Conservation (phyloP, 75 land plant species). For the Ceratopteris richardii region DNA sequence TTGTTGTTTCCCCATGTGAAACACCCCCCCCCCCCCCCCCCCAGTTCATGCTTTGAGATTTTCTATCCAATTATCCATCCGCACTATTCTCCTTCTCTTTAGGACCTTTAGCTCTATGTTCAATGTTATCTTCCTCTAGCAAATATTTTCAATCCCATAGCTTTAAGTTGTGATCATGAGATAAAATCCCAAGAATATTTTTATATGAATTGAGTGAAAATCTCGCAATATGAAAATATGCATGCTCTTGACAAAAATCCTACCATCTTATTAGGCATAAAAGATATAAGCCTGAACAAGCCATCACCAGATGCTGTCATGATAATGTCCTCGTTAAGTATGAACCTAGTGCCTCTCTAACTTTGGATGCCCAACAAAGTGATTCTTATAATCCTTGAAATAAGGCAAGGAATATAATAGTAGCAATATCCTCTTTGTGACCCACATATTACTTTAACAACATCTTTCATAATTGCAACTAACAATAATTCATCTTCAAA, state of each 20-base stretch:
- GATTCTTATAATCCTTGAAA: constrained; percentile 91
- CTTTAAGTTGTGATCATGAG: constrained; percentile 82
- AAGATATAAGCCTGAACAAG: constrained; percentile 69
- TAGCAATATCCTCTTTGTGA: constrained; percentile 77
- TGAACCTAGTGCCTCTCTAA: constrained; percentile 74
- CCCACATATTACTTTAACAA: constrained; percentile 82
- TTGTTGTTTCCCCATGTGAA: too few relatives aligned
- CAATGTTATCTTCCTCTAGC: constrained; percentile 19
- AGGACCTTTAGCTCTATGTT: constrained; percentile 3
- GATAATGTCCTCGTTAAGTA: constrained; percentile 90
- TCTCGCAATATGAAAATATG: constrained; percentile 78
- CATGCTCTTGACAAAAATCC: constrained; percentile 93
- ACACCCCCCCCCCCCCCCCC: too few relatives aligned
- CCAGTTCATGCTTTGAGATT: neutral
- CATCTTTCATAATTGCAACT: constrained; percentile 75
- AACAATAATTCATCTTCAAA: constrained; percentile 92
- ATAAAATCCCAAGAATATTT: constrained; percentile 71
- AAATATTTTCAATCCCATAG: constrained; percentile 56
- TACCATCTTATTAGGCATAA: constrained; percentile 82
- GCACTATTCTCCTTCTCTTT: constrained; percentile 4
- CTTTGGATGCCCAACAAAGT: constrained; percentile 72
- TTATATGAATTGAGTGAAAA: constrained; percentile 77
- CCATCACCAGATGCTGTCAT: constrained; percentile 89
- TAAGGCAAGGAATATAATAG: constrained; percentile 89
- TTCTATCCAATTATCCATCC: constrained; percentile 19